phyloP scores from a whole-genome alignment of 345 rosid genomes.

The Hibiscus tridactylites region DNA sequence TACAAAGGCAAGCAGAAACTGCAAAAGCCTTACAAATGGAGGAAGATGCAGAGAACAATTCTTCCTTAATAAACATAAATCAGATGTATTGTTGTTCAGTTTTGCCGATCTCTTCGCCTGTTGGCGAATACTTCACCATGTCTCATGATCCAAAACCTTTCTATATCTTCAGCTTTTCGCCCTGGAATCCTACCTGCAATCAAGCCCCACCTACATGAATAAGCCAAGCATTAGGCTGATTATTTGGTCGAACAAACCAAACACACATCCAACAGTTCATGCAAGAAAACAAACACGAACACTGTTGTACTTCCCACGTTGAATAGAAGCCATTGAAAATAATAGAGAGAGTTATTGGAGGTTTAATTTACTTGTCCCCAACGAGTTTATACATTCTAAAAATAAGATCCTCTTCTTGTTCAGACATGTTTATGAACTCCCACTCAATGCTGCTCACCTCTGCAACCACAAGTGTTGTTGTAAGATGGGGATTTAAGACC shows the following conservation, averaged over 20 bases:
- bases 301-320: neutral
- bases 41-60: neutral
- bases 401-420: constrained; percentile 93
- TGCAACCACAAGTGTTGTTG: constrained; percentile 12
- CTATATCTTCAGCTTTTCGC: constrained; percentile 37
- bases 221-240: neutral
- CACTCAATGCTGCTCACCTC: constrained; percentile 95
- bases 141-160: constrained; percentile 49
- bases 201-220: constrained; percentile 32
- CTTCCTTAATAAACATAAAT: neutral
- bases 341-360: neutral
- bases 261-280: too few species aligned
- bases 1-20: neutral
- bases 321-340: neutral
- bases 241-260: neutral
- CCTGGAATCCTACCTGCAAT: constrained; percentile 46
- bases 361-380: constrained; percentile 65
- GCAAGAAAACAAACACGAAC: neutral
- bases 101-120: neutral
- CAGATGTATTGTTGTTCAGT: neutral
- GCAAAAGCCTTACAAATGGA: neutral
- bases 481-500: neutral
- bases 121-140: constrained; percentile 17
- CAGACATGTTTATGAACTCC: constrained; percentile 82
- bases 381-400: constrained; percentile 82